Base-by-base conservation (phyloP, 2,329 filamentous ascomycete genomes). In the Trichoderma pleuroti region DNA sequence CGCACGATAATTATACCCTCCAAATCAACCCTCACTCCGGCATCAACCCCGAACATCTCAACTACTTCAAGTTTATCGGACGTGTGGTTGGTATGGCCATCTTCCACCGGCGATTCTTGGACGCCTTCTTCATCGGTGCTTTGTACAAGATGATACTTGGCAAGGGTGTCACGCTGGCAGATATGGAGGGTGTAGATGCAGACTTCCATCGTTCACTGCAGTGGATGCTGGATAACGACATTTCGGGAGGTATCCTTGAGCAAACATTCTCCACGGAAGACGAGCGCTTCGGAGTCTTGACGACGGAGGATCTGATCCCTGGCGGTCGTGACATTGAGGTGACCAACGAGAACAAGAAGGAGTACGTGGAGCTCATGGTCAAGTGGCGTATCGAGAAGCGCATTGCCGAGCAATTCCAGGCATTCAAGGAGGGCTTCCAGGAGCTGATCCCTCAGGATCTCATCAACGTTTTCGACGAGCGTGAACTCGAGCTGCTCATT, bases 61-160 rank as follows among this genome's bases (percentile, higher is more conserved):
- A 98, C 81, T 99, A 98, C 84, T 99, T 99, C 90, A 98, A 97
- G 82, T 99, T 99, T 80, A 99, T 99, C 78, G 96, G 96, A 62
- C 93, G 96, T 72, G 96, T 99, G 32, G 96, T 99, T 71, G 96
- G 96, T 72, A 83, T 99, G 76, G 95, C 96, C 72, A 99, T 99
- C 78, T 99, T 99, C 90, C 96, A 99, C 82, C 89, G 96, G 71
- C 91, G 96, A 64, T 99, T 99, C 87, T 84, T 99, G 74, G 96
- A 99, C 80, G 97, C 96, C 39, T 99, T 99, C 86, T 99, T 99
- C 82, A 98, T 99, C 79, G 96, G 96, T 62, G 96, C 96, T 34
- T 91, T 99, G 78, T 99, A 99, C 88, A 99, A 99, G 87, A 99
- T 99, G 96, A 92, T 99, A 79, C 84, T 99, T 73, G 91, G 92